These are phyloP conservation scores for Ceratobasidium sp. DNA, from an alignment of 1,284 basidiomycete genomes.

Conservation along the genomic window DNA sequence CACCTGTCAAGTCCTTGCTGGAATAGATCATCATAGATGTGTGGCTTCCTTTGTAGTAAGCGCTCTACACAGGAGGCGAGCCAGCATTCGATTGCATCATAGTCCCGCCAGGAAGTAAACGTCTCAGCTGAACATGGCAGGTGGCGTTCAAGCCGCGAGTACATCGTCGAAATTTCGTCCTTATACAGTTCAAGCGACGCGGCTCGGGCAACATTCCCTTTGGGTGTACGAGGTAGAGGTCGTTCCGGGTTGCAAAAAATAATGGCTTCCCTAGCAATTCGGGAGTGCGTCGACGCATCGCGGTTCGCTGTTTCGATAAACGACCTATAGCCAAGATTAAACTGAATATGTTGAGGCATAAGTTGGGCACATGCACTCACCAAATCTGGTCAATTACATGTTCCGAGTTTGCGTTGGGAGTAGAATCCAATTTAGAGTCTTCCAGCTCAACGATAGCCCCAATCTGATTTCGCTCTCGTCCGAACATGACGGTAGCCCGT, in stretches of 20 bases:
- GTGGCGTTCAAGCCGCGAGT: conserved; percentile 35
- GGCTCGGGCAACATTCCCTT: conserved; percentile 46
- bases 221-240: conserved; percentile 45
- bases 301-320: conserved; percentile 62
- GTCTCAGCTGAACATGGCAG: background rate
- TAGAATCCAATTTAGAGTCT: conserved; percentile 56
- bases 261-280: conserved; percentile 59
- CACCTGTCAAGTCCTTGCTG: conserved; percentile 45
- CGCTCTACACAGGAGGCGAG: conserved; percentile 1
- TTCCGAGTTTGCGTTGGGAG: conserved; percentile 53
- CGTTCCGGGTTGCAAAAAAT: conserved; percentile 16
- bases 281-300: conserved; percentile 59
- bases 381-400: conserved; percentile 59
- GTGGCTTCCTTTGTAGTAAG: conserved; percentile 7
- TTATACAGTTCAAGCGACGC: conserved; percentile 45
- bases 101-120: conserved; percentile 23
- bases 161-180: conserved; percentile 48
- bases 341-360: background rate
- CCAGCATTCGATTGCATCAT: conserved; percentile 21
- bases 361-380: conserved; percentile 51
- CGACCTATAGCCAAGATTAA: conserved; percentile 51
- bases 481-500: conserved; percentile 59
- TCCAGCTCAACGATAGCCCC: conserved; percentile 62
- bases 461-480: conserved; percentile 61
- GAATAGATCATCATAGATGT: conserved; percentile 24